phyloP scores from a whole-genome alignment of 163 green algal genomes.

The Chlorella variabilis region DNA sequence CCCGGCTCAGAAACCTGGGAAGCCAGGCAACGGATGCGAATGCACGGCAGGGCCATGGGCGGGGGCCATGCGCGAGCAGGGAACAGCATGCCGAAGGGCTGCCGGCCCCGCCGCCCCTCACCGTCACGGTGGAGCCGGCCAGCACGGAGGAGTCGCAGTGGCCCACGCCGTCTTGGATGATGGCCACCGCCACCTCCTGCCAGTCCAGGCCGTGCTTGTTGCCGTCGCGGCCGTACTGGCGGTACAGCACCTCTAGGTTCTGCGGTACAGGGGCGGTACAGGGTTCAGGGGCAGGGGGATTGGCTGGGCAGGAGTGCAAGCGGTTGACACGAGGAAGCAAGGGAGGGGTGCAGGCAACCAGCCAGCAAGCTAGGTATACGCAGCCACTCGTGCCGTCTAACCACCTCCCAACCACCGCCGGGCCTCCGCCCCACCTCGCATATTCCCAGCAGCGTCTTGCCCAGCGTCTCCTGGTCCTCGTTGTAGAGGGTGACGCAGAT shows the following conservation, averaged over 20 bases:
- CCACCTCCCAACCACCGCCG: no score
- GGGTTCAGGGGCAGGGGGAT: neutral
- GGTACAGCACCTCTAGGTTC: conserved; percentile 54
- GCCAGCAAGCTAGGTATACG: no score
- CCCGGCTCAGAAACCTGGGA: no score
- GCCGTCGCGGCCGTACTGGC: conserved; percentile 50
- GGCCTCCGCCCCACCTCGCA: conserved; percentile 46
- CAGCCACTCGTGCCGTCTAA: no score
- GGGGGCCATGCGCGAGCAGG: no score
- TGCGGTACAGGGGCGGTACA: conserved; percentile 5
- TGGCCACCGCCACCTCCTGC: conserved; percentile 50
- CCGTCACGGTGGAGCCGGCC: conserved; percentile 20
- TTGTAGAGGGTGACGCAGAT: conserved; percentile 60
- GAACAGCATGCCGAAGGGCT: no score
- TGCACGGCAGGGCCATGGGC: no score
- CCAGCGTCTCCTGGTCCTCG: conserved; percentile 55
- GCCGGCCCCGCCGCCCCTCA: no score
- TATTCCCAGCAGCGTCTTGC: conserved; percentile 54
- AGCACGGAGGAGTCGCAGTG: conserved; percentile 28
- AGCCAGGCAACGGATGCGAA: no score
- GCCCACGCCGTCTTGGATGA: conserved; percentile 48
- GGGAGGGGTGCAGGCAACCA: no score
- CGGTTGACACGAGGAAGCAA: no score
- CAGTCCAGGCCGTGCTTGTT: conserved; percentile 54
- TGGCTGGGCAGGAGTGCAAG: neutral